Percentiles rank a stretch among this genome's conserved stretches.
Evolutionary conservation across 2,329 filamentous ascomycete genomes (phyloP).

Genomic region (Alternaria alternata): DNA sequence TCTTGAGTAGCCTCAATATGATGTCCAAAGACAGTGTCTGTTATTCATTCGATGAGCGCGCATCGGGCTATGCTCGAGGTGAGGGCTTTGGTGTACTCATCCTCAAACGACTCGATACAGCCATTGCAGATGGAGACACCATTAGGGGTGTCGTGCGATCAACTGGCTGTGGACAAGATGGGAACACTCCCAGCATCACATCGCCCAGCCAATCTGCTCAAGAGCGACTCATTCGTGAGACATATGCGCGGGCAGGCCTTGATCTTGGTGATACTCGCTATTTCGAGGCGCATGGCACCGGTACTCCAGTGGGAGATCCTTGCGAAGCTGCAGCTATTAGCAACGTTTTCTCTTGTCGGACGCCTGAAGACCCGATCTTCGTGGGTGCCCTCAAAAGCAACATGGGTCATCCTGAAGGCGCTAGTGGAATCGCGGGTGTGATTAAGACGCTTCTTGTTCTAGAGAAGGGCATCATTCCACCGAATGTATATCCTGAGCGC

Average conservation of each 20-base stretch:
- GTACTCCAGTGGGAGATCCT: constrained; percentile 58
- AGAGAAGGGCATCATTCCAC: constrained; percentile 38
- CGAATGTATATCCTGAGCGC: constrained; percentile 21
- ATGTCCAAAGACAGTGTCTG: constrained; percentile 44
- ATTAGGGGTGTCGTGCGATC: constrained; percentile 42
- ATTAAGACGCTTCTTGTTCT: constrained; percentile 52
- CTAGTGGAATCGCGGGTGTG: constrained; percentile 47
- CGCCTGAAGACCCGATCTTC: constrained; percentile 14
- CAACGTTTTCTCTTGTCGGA: constrained; percentile 24
- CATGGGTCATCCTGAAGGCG: constrained; percentile 53
- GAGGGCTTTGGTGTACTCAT: constrained; percentile 60
- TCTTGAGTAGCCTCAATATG: constrained; percentile 21
- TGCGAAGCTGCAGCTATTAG: constrained; percentile 30
- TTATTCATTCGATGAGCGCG: constrained; percentile 58
- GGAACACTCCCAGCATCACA: constrained; percentile 28
- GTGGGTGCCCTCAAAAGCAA: constrained; percentile 37
- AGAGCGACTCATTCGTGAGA: constrained; percentile 33
- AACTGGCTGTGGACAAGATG: constrained; percentile 32
- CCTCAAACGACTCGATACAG: constrained; percentile 31
- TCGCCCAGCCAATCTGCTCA: constrained; percentile 56
- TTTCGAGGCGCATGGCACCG: constrained; percentile 53
- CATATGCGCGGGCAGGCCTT: constrained; percentile 49
- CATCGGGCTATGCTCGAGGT: constrained; percentile 69
- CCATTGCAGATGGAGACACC: constrained; percentile 31
- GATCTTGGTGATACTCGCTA: constrained; percentile 36